Conservation (phyloP, 495 filamentous ascomycete species). For the Aspergillus heteromorphus region DNA sequence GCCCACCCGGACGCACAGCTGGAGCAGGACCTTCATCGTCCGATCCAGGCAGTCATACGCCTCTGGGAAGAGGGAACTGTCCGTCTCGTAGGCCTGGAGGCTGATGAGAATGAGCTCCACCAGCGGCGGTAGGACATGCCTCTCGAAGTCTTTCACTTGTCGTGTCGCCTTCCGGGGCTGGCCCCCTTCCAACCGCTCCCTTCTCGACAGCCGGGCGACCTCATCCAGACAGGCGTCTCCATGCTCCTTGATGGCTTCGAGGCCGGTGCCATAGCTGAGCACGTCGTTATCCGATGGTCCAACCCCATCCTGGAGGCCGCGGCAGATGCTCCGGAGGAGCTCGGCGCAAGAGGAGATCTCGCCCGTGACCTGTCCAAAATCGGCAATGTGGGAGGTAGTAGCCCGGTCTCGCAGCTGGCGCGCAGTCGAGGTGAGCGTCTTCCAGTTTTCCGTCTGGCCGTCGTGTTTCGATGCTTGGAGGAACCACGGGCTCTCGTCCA, state of each 20-base stretch:
- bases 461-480: slow-evolving; percentile 7
- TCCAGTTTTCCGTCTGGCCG: slow-evolving; percentile 9
- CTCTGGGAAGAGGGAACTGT: neutral
- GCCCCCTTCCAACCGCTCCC: too few relatives aligned
- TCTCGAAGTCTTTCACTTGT: slow-evolving; percentile 20
- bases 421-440: slow-evolving; percentile 1
- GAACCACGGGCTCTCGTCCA: slow-evolving; percentile 1
- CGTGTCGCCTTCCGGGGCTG: neutral
- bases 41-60: slow-evolving; percentile 11
- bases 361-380: neutral
- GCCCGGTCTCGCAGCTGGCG: neutral
- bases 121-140: slow-evolving; percentile 17
- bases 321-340: neutral
- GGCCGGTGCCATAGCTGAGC: neutral
- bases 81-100: slow-evolving; percentile 18
- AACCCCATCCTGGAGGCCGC: neutral
- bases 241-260: slow-evolving; percentile 7
- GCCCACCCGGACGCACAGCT: slow-evolving; percentile 10
- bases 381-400: neutral
- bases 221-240: slow-evolving; percentile 5
- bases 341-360: neutral
- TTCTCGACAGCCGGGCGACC: slow-evolving; percentile 3
- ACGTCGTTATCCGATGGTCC: neutral
- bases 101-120: slow-evolving; percentile 16
- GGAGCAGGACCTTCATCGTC: slow-evolving; percentile 11